These are phyloP conservation scores for Polyporus arcularius DNA, from an alignment of 768 basidiomycete species.

Conservation along the genomic window DNA sequence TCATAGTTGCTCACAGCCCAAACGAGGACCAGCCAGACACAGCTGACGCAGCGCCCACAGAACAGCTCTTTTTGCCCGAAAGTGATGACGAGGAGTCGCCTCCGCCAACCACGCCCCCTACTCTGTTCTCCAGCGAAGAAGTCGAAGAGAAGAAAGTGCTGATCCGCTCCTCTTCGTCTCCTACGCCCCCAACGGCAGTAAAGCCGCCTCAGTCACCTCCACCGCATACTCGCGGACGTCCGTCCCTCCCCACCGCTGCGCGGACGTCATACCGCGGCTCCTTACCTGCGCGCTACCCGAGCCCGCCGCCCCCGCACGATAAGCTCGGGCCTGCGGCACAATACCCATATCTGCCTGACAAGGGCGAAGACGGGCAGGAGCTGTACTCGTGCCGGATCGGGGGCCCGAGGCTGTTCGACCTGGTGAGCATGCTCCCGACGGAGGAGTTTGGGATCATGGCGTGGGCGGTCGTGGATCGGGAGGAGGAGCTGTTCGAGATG, in stretches of 20 bases:
- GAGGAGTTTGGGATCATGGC: constrained; percentile 64
- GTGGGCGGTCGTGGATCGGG: constrained; percentile 70
- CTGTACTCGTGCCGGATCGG: constrained; percentile 64
- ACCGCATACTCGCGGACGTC: background rate
- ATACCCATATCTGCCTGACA: constrained; percentile 21
- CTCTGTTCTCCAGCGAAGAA: too few species aligned
- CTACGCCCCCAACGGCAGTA: background rate
- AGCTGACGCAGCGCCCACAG: too few species aligned
- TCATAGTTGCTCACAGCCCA: background rate
- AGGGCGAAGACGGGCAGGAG: constrained; percentile 1
- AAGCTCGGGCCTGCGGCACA: constrained; percentile 25
- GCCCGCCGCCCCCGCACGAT: constrained; percentile 23
- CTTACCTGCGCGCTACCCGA: constrained; percentile 18
- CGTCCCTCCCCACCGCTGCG: background rate
- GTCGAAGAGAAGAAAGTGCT: too few species aligned
- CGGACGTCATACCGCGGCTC: constrained; percentile 13
- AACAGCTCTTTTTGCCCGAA: constrained; percentile 1
- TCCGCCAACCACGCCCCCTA: constrained; percentile 4
- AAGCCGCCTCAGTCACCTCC: background rate
- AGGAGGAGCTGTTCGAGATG: constrained; percentile 75
- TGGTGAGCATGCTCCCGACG: constrained; percentile 59
- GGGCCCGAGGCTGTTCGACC: constrained; percentile 65
- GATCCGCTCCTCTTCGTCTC: background rate
- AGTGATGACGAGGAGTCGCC: constrained; percentile 2
- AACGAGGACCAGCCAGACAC: background rate